Percentiles rank a stretch among this genome's conserved stretches.
These are phyloP conservation scores for Fusarium hainanense DNA, from an alignment of 2,329 filamentous ascomycete species.

Conservation along the genomic window DNA sequence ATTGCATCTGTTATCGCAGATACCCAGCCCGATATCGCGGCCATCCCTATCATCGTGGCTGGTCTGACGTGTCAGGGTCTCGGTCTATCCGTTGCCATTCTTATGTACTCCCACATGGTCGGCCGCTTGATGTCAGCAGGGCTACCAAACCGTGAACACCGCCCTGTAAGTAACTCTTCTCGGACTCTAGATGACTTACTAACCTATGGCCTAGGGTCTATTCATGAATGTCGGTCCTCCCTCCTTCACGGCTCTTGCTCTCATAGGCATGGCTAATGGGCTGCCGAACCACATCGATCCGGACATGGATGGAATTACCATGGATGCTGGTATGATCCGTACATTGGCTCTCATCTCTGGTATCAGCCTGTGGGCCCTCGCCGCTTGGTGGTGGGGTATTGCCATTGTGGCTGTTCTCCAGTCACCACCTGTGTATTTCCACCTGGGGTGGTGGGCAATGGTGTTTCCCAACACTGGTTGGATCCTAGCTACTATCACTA, in stretches of 20 bases:
- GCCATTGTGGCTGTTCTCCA: not conserved
- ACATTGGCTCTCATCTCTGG: slow-evolving; percentile 1
- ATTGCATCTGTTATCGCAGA: slow-evolving; percentile 8
- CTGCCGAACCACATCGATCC: not conserved
- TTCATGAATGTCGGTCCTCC: slow-evolving; percentile 5
- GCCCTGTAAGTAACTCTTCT: not conserved
- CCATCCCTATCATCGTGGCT: slow-evolving; percentile 2
- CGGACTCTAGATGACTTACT: not conserved
- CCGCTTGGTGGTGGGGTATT: slow-evolving; percentile 12
- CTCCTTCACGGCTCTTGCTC: slow-evolving; percentile 2
- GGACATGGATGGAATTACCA: not conserved
- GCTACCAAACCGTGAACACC: not conserved
- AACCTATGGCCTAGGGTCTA: not conserved
- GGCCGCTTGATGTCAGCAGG: slow-evolving; percentile 5
- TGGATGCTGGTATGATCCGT: slow-evolving; percentile 1
- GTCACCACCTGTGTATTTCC: slow-evolving; percentile 2
- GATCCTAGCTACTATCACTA: slow-evolving; percentile 6
- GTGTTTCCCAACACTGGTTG: slow-evolving; percentile 6
- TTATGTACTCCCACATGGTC: slow-evolving; percentile 5
- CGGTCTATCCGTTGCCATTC: not conserved
- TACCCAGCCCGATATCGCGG: slow-evolving; percentile 4
- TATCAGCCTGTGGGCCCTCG: slow-evolving; percentile 2
- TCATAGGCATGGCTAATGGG: slow-evolving; percentile 8
- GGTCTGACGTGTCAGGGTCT: slow-evolving; percentile 4
- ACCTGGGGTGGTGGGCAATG: slow-evolving; percentile 1